A percentile compares a stretch with the other conserved stretches of the same genome.
Conservation (phyloP, 495 filamentous ascomycete species). For the Thermochaetoides thermophila region DNA sequence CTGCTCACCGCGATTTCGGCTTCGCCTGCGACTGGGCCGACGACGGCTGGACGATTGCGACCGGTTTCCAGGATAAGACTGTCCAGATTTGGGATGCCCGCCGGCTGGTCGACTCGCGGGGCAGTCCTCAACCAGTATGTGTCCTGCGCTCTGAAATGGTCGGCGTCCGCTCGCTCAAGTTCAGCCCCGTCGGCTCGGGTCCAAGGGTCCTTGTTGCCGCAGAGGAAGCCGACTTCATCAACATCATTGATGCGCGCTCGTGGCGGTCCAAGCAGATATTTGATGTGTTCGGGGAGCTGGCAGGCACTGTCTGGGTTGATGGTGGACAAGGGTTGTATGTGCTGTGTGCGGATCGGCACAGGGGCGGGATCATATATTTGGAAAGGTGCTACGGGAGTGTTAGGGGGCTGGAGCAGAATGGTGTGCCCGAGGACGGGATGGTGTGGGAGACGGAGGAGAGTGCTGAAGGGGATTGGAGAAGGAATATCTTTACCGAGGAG, state of each 20-base stretch:
- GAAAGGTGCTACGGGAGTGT: constrained; percentile 38
- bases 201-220: constrained; percentile 59
- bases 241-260: constrained; percentile 58
- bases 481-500: constrained; percentile 12
- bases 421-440: too few species aligned
- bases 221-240: constrained; percentile 74
- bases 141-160: constrained; percentile 62
- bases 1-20: constrained; percentile 64
- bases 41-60: constrained; percentile 77
- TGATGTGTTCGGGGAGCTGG: constrained; percentile 77
- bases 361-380: constrained; percentile 70
- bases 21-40: constrained; percentile 89
- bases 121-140: constrained; percentile 34
- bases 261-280: constrained; percentile 57
- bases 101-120: constrained; percentile 41
- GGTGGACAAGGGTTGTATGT: constrained; percentile 60
- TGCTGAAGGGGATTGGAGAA: constrained; percentile 11
- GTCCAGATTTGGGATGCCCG: constrained; percentile 80
- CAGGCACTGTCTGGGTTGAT: constrained; percentile 56
- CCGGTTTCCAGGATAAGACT: constrained; percentile 76
- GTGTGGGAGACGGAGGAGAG: neutral
- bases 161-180: constrained; percentile 61
- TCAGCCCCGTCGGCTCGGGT: constrained; percentile 66
- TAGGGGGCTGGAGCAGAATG: too few species aligned
- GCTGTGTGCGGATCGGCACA: constrained; percentile 55